These are phyloP conservation scores for Lobosporangium transversale DNA, from an alignment of 192 early-diverging fungal species.

Conservation along the genomic window DNA sequence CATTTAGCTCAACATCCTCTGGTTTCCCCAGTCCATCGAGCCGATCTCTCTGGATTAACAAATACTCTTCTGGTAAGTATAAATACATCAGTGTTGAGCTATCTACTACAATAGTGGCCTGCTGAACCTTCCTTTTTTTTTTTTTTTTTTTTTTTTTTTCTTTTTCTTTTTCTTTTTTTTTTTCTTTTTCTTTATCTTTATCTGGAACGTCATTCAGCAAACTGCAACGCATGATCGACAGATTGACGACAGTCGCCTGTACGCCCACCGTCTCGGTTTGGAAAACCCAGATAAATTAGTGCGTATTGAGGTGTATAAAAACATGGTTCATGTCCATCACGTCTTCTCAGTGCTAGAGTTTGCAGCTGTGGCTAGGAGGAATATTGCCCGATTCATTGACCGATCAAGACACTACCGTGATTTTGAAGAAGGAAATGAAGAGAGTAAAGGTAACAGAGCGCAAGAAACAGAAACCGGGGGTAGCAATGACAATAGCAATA, in stretches of 20 bases:
- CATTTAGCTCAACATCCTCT: constrained; percentile 34
- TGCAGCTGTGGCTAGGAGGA: constrained; percentile 2
- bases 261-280: constrained; percentile 34
- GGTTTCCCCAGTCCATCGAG: constrained; percentile 33
- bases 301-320: constrained; percentile 25
- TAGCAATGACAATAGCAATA: too few species aligned
- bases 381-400: constrained; percentile 31
- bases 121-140: too few species aligned
- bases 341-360: constrained; percentile 11
- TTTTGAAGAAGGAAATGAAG: constrained; percentile 16
- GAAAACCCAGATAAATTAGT: constrained; percentile 18
- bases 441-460: too few species aligned
- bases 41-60: constrained; percentile 20
- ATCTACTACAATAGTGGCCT: too few species aligned
- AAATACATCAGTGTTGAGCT: too few species aligned
- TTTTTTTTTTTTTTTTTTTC: too few species aligned
- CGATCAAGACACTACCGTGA: constrained; percentile 16
- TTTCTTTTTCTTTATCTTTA: too few species aligned
- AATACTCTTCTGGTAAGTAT: constrained; percentile 30
- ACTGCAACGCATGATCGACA: constrained; percentile 42
- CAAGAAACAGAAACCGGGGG: too few species aligned
- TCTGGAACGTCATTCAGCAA: too few species aligned
- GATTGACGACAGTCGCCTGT: constrained; percentile 35
- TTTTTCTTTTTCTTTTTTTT: too few species aligned
- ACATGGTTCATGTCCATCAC: constrained; percentile 44